These are phyloP conservation scores for Clarkia xantiana DNA, from an alignment of 345 rosid species.

Conservation along the genomic window DNA sequence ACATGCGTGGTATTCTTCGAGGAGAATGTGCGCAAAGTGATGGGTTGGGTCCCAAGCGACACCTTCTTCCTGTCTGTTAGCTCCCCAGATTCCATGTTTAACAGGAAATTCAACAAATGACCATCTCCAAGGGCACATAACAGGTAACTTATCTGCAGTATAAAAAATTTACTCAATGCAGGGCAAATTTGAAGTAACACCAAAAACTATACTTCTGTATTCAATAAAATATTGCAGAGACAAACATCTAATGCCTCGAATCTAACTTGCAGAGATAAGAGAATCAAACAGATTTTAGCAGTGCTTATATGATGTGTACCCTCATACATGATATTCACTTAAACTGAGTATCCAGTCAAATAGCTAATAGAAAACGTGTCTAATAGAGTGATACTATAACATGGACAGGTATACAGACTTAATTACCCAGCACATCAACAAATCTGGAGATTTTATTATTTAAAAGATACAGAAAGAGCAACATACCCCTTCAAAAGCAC, in stretches of 20 bases:
- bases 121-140: conserved; percentile 98
- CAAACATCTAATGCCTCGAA: too few species aligned
- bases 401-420: not conserved
- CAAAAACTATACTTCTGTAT: too few species aligned
- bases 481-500: conserved; percentile 93
- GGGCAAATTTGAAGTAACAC: too few species aligned
- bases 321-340: too few species aligned
- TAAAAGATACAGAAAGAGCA: conserved; percentile 5
- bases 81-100: conserved; percentile 62
- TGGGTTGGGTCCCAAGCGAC: conserved; percentile 88
- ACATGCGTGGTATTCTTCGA: conserved; percentile 83
- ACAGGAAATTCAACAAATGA: conserved; percentile 67
- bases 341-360: too few species aligned
- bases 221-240: too few species aligned
- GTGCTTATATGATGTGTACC: too few species aligned
- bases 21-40: conserved; percentile 90
- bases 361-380: too few species aligned
- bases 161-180: not conserved
- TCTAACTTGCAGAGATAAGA: too few species aligned
- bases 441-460: not conserved
- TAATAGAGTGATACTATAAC: too few species aligned
- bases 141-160: conserved; percentile 65
- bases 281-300: too few species aligned
- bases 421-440: too few species aligned
- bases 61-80: conserved; percentile 75